A percentile compares a stretch with the other conserved stretches of the same genome.
phyloP scores from a whole-genome alignment of 1,284 basidiomycete genomes.

The Testicularia cyperi region DNA sequence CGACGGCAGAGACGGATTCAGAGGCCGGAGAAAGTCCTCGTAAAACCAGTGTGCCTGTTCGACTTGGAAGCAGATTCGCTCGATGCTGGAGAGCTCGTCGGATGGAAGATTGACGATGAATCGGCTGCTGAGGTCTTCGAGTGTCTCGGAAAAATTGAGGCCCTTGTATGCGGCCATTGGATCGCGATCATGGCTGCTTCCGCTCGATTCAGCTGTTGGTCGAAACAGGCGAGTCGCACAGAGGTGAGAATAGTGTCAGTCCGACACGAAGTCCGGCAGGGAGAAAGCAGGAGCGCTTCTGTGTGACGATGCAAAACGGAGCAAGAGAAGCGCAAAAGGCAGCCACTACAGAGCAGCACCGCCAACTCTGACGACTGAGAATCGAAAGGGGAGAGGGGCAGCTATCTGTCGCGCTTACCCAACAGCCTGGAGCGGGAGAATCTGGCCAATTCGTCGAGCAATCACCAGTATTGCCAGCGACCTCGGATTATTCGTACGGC shows the following conservation, averaged over 20 bases:
- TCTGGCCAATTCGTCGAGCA: too few species aligned
- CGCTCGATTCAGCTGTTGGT: slow-evolving; percentile 26
- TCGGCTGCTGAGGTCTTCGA: slow-evolving; percentile 65
- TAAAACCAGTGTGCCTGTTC: slow-evolving; percentile 99
- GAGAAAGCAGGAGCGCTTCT: too few species aligned
- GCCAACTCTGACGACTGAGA: too few species aligned
- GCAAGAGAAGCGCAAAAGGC: too few species aligned
- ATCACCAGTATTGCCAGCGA: too few species aligned
- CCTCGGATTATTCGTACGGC: too few species aligned
- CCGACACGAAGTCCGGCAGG: too few species aligned
- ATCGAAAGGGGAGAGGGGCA: too few species aligned
- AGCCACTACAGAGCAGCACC: too few species aligned
- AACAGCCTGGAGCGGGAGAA: too few species aligned
- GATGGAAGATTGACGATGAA: slow-evolving; percentile 96
- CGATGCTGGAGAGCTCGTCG: slow-evolving; percentile 84
- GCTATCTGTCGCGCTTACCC: too few species aligned
- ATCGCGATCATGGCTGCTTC: slow-evolving; percentile 20
- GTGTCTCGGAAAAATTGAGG: slow-evolving; percentile 52
- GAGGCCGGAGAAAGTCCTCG: slow-evolving; percentile 88
- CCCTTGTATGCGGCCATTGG: slow-evolving; percentile 35
- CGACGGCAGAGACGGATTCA: slow-evolving; percentile 83
- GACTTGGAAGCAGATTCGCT: slow-evolving; percentile 96
- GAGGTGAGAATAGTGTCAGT: slow-evolving; percentile 2
- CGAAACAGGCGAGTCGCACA: not conserved
- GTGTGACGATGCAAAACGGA: too few species aligned